Base-by-base conservation (phyloP, 2,329 filamentous ascomycete genomes). In the Trichoderma hamatum region DNA sequence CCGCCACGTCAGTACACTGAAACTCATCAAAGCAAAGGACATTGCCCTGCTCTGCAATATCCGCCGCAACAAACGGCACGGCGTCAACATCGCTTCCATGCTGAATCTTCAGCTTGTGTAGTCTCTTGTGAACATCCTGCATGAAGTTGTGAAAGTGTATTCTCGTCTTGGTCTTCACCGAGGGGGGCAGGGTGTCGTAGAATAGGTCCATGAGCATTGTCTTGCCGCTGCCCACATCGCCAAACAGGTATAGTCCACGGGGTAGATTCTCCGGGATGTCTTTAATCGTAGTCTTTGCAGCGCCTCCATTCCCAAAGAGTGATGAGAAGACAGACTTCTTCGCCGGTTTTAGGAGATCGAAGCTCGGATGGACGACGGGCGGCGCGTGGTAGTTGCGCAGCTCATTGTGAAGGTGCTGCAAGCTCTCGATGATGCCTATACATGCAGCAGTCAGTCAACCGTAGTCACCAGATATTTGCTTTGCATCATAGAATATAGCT, bases 91-190 rank as follows among this genome's bases (percentile, higher is more conserved):
- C 94, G 77, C 90, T 94, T 34, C 96, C 96, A 78, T 97, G 88
- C 74, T 90, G 83, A 86, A 96, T 91, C 83, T 97, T 97, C 81
- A 97, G 90, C 77, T 89, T 89, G 82, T 98, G 96, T 75, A 98
- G 83, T 70, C 95, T 87, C 79, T 91, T 93, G 82, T 99, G 96
- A 60, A 98, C 91, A 79, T 97, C 92, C 80, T 98, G 96, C 96
- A 99, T 99, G 84, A 99, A 99, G 79, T 97, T 97, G 84, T 98
- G 94, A 81, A 99, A 99, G 83, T 99, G 96, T 76, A 99, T 97
- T 59, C 96, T 87, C 58, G 91, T 96, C 83, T 97, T 97, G 36
- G 89, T 88, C 69, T 85, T 86, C 72, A 98, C 94, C 70, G 91
- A 90, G 19, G 83, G 79, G 0, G 96, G 96, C 26, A 98, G 83